A percentile compares a stretch with the other conserved stretches of the same genome.
These are phyloP conservation scores for Candida nanaspora DNA, from an alignment of 805 yeast species.

Conservation along the genomic window DNA sequence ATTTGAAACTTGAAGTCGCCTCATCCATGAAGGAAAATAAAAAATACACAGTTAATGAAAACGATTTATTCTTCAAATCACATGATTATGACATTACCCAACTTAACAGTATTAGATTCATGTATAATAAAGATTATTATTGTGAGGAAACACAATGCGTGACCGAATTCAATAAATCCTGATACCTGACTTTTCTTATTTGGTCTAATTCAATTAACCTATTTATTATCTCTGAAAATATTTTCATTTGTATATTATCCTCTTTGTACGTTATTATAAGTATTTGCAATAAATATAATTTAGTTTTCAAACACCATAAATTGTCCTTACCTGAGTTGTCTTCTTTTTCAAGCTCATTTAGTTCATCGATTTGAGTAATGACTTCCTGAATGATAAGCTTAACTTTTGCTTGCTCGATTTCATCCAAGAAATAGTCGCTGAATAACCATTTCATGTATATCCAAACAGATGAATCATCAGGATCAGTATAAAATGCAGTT, in stretches of 20 bases:
- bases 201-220: slow-evolving; percentile 54
- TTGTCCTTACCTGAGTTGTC: slow-evolving; percentile 55
- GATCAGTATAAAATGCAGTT: slow-evolving; percentile 87
- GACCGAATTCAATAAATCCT: slow-evolving; percentile 20
- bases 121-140: slow-evolving; percentile 22
- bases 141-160: slow-evolving; percentile 14
- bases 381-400: slow-evolving; percentile 36
- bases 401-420: slow-evolving; percentile 22
- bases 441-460: slow-evolving; percentile 77
- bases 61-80: slow-evolving; percentile 22
- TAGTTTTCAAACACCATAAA: slow-evolving; percentile 68
- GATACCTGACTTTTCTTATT: slow-evolving; percentile 52
- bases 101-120: slow-evolving; percentile 24
- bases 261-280: slow-evolving; percentile 8
- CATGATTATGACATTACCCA: slow-evolving; percentile 25
- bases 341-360: slow-evolving; percentile 66
- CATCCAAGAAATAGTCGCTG: slow-evolving; percentile 33
- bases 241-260: slow-evolving; percentile 17
- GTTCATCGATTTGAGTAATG: slow-evolving; percentile 43
- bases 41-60: slow-evolving; percentile 1
- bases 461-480: slow-evolving; percentile 94
- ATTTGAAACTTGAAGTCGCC: slow-evolving; percentile 21
- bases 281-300: slow-evolving; percentile 38
- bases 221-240: slow-evolving; percentile 29
- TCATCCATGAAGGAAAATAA: background rate